These are phyloP conservation scores for Terfezia claveryi DNA, from an alignment of 495 filamentous ascomycete genomes.

Conservation along the genomic window DNA sequence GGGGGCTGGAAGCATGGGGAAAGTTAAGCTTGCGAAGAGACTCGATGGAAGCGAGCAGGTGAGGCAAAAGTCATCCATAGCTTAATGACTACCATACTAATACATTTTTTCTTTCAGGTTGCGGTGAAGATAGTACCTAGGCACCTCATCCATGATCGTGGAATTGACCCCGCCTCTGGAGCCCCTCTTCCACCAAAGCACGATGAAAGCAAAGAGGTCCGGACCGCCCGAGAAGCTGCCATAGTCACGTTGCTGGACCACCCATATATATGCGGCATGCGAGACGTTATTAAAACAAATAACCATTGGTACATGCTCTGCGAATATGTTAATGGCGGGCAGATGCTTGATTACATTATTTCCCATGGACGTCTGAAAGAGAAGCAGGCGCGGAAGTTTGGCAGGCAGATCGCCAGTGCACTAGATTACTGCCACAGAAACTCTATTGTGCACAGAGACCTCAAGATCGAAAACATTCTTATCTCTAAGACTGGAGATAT, in stretches of 20 bases:
- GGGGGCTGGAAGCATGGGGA: constrained; percentile 92
- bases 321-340: constrained; percentile 96
- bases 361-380: constrained; percentile 94
- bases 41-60: constrained; percentile 65
- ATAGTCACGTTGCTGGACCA: constrained; percentile 90
- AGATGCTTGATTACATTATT: constrained; percentile 99
- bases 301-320: constrained; percentile 99
- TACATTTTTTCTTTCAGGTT: constrained; percentile 35
- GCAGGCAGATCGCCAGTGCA: constrained; percentile 91
- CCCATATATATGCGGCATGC: constrained; percentile 90
- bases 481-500: constrained; percentile 99
- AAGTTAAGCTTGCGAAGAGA: constrained; percentile 72
- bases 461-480: constrained; percentile 98
- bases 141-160: constrained; percentile 23
- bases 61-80: constrained; percentile 11
- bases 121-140: constrained; percentile 97
- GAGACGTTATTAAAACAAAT: constrained; percentile 82
- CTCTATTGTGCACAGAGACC: constrained; percentile 90
- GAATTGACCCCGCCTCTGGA: constrained; percentile 17
- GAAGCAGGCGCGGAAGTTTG: constrained; percentile 95
- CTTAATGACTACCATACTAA: background rate
- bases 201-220: constrained; percentile 58
- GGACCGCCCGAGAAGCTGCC: constrained; percentile 86
- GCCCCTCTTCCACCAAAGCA: constrained; percentile 17
- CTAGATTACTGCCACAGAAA: constrained; percentile 97